phyloP scores from a whole-genome alignment of 352 stramenopile species.

The Pythium grandisporangium region DNA sequence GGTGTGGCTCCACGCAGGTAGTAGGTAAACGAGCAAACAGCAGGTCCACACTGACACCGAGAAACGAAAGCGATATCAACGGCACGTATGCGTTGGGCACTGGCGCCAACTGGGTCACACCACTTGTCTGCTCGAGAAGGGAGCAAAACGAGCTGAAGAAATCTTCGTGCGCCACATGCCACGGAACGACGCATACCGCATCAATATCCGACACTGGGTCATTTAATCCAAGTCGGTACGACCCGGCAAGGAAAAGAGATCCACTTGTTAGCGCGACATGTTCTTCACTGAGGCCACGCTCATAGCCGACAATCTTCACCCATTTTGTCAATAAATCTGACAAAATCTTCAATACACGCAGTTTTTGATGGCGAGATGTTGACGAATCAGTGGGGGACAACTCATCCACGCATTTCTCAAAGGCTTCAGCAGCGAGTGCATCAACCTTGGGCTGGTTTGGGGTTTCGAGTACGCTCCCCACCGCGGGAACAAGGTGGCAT shows the following conservation, averaged over 20 bases:
- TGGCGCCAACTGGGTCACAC: constrained; percentile 67
- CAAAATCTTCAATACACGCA: constrained; percentile 56
- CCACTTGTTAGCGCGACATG: constrained; percentile 68
- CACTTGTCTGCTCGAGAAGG: constrained; percentile 45
- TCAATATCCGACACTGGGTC: constrained; percentile 80
- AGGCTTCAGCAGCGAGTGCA: constrained; percentile 22
- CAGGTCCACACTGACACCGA: constrained; percentile 87
- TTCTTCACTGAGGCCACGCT: constrained; percentile 56
- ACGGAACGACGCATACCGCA: constrained; percentile 73
- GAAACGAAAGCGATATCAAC: constrained; percentile 86
- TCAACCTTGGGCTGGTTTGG: constrained; percentile 23
- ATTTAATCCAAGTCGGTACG: constrained; percentile 76
- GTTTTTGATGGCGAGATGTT: constrained; percentile 47
- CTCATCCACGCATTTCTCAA: constrained; percentile 41
- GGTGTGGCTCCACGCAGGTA: constrained; percentile 42
- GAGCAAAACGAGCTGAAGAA: constrained; percentile 80
- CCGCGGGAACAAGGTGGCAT: constrained; percentile 62
- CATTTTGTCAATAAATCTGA: constrained; percentile 66
- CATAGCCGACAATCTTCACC: constrained; percentile 66
- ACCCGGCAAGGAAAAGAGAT: constrained; percentile 79
- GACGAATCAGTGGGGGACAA: constrained; percentile 40
- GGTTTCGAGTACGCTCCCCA: constrained; percentile 49
- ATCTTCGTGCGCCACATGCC: constrained; percentile 74
- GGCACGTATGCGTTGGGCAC: constrained; percentile 89
- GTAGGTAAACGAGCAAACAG: constrained; percentile 83